Evolutionary conservation across 345 rosid genomes (phyloP).

Genomic region (Camelina hispida): DNA sequence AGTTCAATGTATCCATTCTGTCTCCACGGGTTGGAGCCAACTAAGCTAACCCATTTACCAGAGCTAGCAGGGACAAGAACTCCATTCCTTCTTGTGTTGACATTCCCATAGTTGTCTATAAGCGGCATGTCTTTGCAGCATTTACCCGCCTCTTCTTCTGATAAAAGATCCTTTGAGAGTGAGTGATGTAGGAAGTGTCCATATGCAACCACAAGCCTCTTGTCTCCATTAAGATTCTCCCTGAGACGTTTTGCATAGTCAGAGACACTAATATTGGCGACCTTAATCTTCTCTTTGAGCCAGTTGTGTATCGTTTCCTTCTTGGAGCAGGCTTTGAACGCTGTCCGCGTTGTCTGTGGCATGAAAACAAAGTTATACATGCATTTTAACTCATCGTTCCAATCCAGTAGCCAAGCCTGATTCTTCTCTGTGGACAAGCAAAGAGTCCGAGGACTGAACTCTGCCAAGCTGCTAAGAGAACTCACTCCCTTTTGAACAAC

Average conservation of each 20-base stretch:
- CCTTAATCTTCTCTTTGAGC: conserved; percentile 42
- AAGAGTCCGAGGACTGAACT: conserved; percentile 20
- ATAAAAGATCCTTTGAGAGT: conserved; percentile 14
- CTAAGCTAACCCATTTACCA: conserved; percentile 67
- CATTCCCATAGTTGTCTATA: conserved; percentile 56
- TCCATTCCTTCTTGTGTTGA: conserved; percentile 29
- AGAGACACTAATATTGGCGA: conserved; percentile 32
- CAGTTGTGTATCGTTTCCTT: conserved; percentile 46
- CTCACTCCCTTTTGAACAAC: conserved; percentile 46
- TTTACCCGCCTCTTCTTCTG: conserved; percentile 28
- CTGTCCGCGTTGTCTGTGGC: conserved; percentile 50
- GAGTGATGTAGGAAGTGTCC: conserved; percentile 69
- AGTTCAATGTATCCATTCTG: conserved; percentile 54
- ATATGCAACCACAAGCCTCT: conserved; percentile 51
- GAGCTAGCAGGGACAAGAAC: conserved; percentile 71
- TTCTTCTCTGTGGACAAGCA: conserved; percentile 28
- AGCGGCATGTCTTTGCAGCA: conserved; percentile 58
- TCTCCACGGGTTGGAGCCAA: conserved; percentile 64
- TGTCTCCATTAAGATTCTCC: conserved; percentile 34
- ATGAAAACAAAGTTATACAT: conserved; percentile 47
- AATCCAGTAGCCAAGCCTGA: conserved; percentile 60
- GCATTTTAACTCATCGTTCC: conserved; percentile 57
- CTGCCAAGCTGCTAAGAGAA: conserved; percentile 46
- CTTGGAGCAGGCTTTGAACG: conserved; percentile 37
- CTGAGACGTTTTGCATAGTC: conserved; percentile 43